Percentiles rank a stretch among this genome's conserved stretches.
These are phyloP conservation scores for Oryza meridionalis DNA, from an alignment of 176 grass and related monocot genomes.

Conservation along the genomic window DNA sequence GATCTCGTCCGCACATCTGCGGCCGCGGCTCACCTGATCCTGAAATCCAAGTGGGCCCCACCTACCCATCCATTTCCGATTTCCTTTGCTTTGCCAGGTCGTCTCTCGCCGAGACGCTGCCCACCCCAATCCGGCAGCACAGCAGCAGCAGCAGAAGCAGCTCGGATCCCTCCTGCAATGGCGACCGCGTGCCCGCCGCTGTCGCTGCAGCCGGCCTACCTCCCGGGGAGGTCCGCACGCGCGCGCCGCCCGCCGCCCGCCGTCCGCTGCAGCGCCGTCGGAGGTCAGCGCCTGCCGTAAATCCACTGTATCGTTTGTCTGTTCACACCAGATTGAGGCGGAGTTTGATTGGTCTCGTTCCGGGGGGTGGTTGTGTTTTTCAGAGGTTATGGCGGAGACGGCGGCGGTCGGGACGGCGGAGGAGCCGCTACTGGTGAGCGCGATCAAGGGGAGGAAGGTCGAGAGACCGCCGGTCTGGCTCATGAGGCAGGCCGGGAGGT, in stretches of 20 bases:
- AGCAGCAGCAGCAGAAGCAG: neutral
- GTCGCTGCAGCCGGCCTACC: conserved; percentile 58
- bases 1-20: conserved; percentile 15
- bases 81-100: conserved; percentile 33
- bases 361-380: conserved; percentile 17
- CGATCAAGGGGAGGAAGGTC: conserved; percentile 81
- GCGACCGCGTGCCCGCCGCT: conserved; percentile 70
- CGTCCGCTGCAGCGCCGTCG: conserved; percentile 72
- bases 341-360: neutral
- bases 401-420: conserved; percentile 50
- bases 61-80: conserved; percentile 28
- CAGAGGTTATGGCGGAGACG: conserved; percentile 67
- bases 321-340: neutral
- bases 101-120: conserved; percentile 1
- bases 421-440: conserved; percentile 86
- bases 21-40: conserved; percentile 14
- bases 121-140: conserved; percentile 1
- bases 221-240: conserved; percentile 40
- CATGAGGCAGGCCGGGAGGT: conserved; percentile 98
- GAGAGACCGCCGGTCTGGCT: conserved; percentile 96
- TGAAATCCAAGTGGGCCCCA: neutral
- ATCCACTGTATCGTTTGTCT: neutral
- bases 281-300: conserved; percentile 51
- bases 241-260: conserved; percentile 32
- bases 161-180: conserved; percentile 34